Percentiles rank a stretch among this genome's conserved stretches.
Conservation (phyloP, 2,329 filamentous ascomycete genomes). For the Salinomyces thailandicus region DNA sequence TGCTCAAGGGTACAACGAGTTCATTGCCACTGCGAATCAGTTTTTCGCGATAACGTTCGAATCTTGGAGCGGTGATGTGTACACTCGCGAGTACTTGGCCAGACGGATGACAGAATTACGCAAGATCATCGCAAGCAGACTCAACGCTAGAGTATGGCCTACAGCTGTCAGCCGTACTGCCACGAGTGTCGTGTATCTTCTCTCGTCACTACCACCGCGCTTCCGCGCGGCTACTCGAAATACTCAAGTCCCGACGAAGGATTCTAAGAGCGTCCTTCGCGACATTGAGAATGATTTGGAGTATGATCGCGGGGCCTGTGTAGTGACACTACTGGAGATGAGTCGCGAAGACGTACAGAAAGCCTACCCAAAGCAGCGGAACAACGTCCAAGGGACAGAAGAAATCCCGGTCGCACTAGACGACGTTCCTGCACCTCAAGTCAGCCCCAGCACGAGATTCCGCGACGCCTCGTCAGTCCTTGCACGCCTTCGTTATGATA, state of each 20-base stretch:
- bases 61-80: not conserved
- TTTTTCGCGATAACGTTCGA: not conserved
- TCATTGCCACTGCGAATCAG: not conserved
- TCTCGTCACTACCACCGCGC: not conserved
- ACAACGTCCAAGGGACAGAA: too few species aligned
- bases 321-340: too few species aligned
- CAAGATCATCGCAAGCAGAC: not conserved
- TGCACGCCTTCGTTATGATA: constrained; percentile 37
- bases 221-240: too few species aligned
- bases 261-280: too few species aligned
- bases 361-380: too few species aligned
- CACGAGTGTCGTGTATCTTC: not conserved
- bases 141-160: not conserved
- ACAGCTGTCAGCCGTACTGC: too few species aligned
- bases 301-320: too few species aligned
- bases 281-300: too few species aligned
- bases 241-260: too few species aligned
- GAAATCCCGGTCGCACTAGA: too few species aligned
- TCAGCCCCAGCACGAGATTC: not conserved
- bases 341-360: too few species aligned
- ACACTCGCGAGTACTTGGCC: not conserved
- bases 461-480: constrained; percentile 2
- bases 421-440: not conserved
- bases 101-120: not conserved
- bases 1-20: too few species aligned